A percentile compares a stretch with the other conserved stretches of the same genome.
These are phyloP conservation scores for Ogataea polymorpha DNA, from an alignment of 805 yeast species.

Conservation along the genomic window DNA sequence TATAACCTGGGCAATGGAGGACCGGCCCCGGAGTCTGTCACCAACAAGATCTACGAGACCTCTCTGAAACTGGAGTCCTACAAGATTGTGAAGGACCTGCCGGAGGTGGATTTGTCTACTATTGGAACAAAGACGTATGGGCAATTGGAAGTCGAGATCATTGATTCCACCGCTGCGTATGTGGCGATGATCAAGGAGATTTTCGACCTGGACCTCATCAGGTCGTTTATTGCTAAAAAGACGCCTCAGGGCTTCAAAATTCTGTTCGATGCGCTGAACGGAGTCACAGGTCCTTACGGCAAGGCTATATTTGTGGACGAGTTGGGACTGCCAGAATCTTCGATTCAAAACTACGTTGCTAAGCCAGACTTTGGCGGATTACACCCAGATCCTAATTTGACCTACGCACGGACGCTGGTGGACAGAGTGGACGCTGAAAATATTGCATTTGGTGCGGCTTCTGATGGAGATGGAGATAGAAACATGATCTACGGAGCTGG, in stretches of 20 bases:
- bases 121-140: conserved; percentile 55
- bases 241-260: conserved; percentile 59
- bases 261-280: conserved; percentile 86
- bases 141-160: conserved; percentile 69
- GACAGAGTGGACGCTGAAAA: conserved; percentile 76
- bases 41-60: conserved; percentile 76
- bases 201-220: conserved; percentile 83
- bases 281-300: conserved; percentile 98
- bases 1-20: conserved; percentile 95
- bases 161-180: conserved; percentile 78
- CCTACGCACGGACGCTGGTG: conserved; percentile 87
- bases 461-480: conserved; percentile 99
- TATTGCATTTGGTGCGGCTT: conserved; percentile 94
- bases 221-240: conserved; percentile 55
- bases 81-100: conserved; percentile 56
- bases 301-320: conserved; percentile 77
- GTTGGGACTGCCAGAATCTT: conserved; percentile 66
- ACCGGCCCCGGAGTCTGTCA: conserved; percentile 95
- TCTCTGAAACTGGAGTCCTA: conserved; percentile 59
- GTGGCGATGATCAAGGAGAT: conserved; percentile 76
- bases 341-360: conserved; percentile 78
- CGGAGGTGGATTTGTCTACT: conserved; percentile 57
- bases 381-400: conserved; percentile 97
- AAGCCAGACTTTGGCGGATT: conserved; percentile 93
- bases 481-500: conserved; percentile 97